phyloP scores from a whole-genome alignment of 306 rosid species.

The Gillenia trifoliata region DNA sequence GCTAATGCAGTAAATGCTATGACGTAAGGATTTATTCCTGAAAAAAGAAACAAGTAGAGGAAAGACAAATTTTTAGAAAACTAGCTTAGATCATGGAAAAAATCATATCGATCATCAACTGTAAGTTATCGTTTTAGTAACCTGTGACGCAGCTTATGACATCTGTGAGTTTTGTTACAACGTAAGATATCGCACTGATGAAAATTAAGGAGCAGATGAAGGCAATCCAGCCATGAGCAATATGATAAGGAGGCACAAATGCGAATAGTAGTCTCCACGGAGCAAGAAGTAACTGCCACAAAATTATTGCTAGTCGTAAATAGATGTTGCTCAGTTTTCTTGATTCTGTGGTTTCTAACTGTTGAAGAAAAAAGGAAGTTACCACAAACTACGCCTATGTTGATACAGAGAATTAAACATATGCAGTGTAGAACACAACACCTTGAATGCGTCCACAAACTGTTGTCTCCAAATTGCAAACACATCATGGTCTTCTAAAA shows the following conservation, averaged over 20 bases:
- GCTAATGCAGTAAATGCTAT: slow-evolving; percentile 94
- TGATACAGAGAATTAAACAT: not conserved
- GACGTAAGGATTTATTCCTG: slow-evolving; percentile 94
- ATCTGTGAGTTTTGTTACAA: slow-evolving; percentile 81
- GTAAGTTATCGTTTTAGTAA: slow-evolving; percentile 24
- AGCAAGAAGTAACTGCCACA: slow-evolving; percentile 58
- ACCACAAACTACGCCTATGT: not conserved
- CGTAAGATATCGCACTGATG: slow-evolving; percentile 85
- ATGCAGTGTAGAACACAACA: slow-evolving; percentile 26
- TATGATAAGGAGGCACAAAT: slow-evolving; percentile 76
- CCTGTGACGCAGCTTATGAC: slow-evolving; percentile 96
- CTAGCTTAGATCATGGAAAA: slow-evolving; percentile 1
- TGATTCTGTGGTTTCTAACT: slow-evolving; percentile 65
- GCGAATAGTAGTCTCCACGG: slow-evolving; percentile 92
- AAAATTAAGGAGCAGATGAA: slow-evolving; percentile 74
- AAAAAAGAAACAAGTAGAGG: not conserved
- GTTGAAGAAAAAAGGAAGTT: slow-evolving; percentile 15
- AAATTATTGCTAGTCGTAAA: slow-evolving; percentile 41
- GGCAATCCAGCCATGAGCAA: slow-evolving; percentile 94
- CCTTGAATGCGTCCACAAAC: slow-evolving; percentile 72
- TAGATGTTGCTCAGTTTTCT: slow-evolving; percentile 37
- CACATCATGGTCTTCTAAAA: slow-evolving; percentile 32
- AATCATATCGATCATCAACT: slow-evolving; percentile 11
- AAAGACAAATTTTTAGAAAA: slow-evolving; percentile 10
- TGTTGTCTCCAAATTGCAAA: slow-evolving; percentile 68